A percentile compares a stretch with the other conserved stretches of the same genome.
These are phyloP conservation scores for Pseudonectria buxi DNA, from an alignment of 2,329 filamentous ascomycete genomes.

Conservation along the genomic window DNA sequence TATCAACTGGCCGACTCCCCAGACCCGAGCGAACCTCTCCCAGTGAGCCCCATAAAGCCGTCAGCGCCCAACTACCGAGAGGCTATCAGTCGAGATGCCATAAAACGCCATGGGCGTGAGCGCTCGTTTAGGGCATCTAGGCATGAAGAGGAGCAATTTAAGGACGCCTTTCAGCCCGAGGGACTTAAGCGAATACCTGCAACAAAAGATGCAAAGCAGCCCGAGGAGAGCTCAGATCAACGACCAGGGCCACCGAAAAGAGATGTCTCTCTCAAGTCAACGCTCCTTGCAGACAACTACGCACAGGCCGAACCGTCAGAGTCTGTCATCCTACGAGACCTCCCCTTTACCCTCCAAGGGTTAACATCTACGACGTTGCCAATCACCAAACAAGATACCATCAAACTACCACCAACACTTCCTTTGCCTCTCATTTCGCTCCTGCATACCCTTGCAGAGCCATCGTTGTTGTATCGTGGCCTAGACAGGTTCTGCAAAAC, in stretches of 20 bases:
- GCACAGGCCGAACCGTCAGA: conserved; percentile 56
- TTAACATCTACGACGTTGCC: conserved; percentile 78
- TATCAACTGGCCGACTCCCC: conserved; percentile 71
- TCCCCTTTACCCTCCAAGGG: conserved; percentile 90
- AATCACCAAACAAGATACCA: conserved; percentile 61
- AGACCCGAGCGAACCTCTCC: conserved; percentile 45
- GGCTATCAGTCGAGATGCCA: conserved; percentile 29
- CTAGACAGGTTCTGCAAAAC: conserved; percentile 78
- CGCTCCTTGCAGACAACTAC: conserved; percentile 50
- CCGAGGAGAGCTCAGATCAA: conserved; percentile 29
- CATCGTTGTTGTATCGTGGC: conserved; percentile 80
- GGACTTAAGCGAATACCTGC: conserved; percentile 41
- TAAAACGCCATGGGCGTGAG: conserved; percentile 32
- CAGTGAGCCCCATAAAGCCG: conserved; percentile 37
- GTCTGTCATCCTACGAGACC: conserved; percentile 62
- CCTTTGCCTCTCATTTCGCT: conserved; percentile 81
- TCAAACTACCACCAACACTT: conserved; percentile 72
- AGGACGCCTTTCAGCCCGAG: conserved; percentile 48
- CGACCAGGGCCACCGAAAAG: conserved; percentile 30
- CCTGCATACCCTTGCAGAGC: conserved; percentile 84
- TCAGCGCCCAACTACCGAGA: conserved; percentile 33
- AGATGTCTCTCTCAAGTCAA: conserved; percentile 51
- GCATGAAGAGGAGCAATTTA: conserved; percentile 42
- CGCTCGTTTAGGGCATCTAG: conserved; percentile 29
- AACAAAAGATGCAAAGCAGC: conserved; percentile 33